These are phyloP conservation scores for Paramecium bursaria DNA, from an alignment of 73 alveolate genomes.

Conservation along the genomic window DNA sequence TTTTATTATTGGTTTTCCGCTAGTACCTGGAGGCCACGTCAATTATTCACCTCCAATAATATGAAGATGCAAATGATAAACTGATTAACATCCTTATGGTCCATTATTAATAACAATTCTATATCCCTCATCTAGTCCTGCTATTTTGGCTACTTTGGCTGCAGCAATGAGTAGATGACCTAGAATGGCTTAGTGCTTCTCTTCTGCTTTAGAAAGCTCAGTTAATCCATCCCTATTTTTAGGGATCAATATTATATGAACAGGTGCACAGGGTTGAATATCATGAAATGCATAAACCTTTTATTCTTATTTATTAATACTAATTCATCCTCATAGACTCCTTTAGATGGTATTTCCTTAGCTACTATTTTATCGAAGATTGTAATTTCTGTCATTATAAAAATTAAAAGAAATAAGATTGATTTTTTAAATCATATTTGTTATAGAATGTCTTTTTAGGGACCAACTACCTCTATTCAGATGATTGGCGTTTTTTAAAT, in stretches of 20 bases:
- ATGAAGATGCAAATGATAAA: conserved; percentile 90
- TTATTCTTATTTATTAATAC: background rate
- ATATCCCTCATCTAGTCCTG: conserved; percentile 89
- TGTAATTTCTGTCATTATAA: conserved; percentile 84
- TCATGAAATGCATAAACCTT: conserved; percentile 92
- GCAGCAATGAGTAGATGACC: conserved; percentile 90
- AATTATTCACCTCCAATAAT: conserved; percentile 95
- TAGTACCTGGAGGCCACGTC: conserved; percentile 67
- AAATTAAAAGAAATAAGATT: too few relatives aligned
- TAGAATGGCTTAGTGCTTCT: conserved; percentile 80
- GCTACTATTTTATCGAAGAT: conserved; percentile 91
- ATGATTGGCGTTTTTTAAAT: too few relatives aligned
- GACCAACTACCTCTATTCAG: too few relatives aligned
- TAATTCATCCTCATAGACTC: conserved; percentile 87
- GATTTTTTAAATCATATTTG: too few relatives aligned
- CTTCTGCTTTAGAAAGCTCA: conserved; percentile 83
- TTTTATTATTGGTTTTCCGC: conserved; percentile 27
- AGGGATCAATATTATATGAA: conserved; percentile 93
- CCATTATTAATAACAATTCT: conserved; percentile 94
- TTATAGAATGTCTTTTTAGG: too few relatives aligned
- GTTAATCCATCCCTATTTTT: conserved; percentile 89
- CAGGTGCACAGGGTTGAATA: conserved; percentile 89
- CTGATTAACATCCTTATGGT: conserved; percentile 89
- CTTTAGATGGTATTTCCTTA: conserved; percentile 89
- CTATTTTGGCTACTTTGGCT: conserved; percentile 75